A percentile compares a stretch with the other conserved stretches of the same genome.
These are phyloP conservation scores for Sphaerulina populicola DNA, from an alignment of 2,329 filamentous ascomycete species.

Conservation along the genomic window DNA sequence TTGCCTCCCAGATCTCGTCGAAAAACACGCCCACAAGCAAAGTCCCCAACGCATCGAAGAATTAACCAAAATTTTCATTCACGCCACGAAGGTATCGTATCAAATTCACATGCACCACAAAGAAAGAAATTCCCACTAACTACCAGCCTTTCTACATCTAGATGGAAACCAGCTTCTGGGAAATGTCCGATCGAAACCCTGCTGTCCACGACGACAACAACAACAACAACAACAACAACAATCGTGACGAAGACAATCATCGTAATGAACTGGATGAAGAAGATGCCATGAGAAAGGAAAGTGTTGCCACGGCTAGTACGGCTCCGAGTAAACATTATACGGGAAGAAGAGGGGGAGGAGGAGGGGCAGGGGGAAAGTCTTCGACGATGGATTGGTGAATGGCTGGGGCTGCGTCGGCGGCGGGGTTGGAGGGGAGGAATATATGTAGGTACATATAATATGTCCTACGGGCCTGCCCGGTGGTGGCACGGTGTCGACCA, in stretches of 20 bases:
- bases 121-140: slow-evolving; percentile 19
- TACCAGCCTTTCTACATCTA: slow-evolving; percentile 29
- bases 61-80: slow-evolving; percentile 73
- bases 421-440: neutral
- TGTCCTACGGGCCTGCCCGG: too few species aligned
- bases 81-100: slow-evolving; percentile 63
- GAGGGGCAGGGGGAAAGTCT: too few species aligned
- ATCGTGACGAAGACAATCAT: too few species aligned
- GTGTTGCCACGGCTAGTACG: slow-evolving; percentile 3
- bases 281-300: slow-evolving; percentile 1
- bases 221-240: too few species aligned
- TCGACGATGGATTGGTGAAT: too few species aligned
- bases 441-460: too few species aligned
- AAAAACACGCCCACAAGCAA: slow-evolving; percentile 63
- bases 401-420: too few species aligned
- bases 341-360: neutral
- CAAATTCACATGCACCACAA: too few species aligned
- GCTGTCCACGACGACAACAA: too few species aligned
- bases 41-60: slow-evolving; percentile 71
- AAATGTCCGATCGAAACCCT: slow-evolving; percentile 45
- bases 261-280: neutral
- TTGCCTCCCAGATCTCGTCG: slow-evolving; percentile 54
- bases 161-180: slow-evolving; percentile 69
- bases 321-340: slow-evolving; percentile 1
- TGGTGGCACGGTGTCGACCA: too few species aligned